Conservation (phyloP, 2,329 filamentous ascomycete genomes). For the Alternaria novae-zelandiae region DNA sequence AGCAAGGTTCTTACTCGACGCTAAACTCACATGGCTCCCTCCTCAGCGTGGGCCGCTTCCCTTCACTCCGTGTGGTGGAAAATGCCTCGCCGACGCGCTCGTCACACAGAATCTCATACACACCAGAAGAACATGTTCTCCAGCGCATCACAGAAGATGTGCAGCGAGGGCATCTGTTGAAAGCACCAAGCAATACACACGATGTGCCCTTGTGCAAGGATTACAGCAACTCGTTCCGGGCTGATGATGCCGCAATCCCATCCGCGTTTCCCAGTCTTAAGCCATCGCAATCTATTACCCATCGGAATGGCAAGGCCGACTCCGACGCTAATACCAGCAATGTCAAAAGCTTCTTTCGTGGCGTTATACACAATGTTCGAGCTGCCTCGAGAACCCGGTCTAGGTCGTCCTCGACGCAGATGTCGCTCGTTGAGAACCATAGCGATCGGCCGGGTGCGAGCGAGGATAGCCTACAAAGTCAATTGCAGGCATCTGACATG, state of each 20-base stretch:
- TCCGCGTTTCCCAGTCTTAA: conserved; percentile 7
- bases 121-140: conserved; percentile 22
- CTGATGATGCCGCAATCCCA: conserved; percentile 14
- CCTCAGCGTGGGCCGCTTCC: conserved; percentile 26
- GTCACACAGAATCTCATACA: conserved; percentile 22
- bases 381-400: conserved; percentile 27
- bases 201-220: conserved; percentile 6
- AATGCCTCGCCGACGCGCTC: conserved; percentile 22
- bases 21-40: conserved; percentile 45
- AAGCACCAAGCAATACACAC: not conserved
- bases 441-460: conserved; percentile 8
- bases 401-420: conserved; percentile 23
- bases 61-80: conserved; percentile 21
- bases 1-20: conserved; percentile 51
- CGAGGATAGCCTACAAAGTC: conserved; percentile 4
- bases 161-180: conserved; percentile 8
- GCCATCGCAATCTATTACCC: conserved; percentile 3
- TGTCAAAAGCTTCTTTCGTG: conserved; percentile 30
- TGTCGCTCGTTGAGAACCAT: conserved; percentile 7
- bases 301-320: conserved; percentile 8
- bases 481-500: not conserved
- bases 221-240: conserved; percentile 5
- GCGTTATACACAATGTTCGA: conserved; percentile 30
- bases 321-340: conserved; percentile 13
- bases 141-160: conserved; percentile 25